phyloP scores from a whole-genome alignment of 257 asterid genomes.

The Scutellaria galericulata region DNA sequence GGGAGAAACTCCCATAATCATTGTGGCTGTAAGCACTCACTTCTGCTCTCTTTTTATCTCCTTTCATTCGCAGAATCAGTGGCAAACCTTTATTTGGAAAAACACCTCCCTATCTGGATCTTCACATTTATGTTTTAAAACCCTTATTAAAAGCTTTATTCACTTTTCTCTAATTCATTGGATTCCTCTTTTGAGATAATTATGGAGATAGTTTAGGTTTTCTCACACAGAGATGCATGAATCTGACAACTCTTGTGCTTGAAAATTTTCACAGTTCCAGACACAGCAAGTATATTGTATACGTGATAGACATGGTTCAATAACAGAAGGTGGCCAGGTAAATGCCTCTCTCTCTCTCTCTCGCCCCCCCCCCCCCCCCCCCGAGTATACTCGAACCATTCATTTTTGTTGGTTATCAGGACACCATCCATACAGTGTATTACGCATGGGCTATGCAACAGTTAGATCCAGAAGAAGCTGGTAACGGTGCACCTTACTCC shows the following conservation, averaged over 20 bases:
- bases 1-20: conserved; percentile 93
- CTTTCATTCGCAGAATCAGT: too few relatives aligned
- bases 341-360: not conserved
- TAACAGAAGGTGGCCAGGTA: conserved; percentile 96
- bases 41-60: not conserved
- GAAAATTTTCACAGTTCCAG: conserved; percentile 69
- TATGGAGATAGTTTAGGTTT: not conserved
- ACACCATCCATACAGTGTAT: conserved; percentile 86
- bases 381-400: too few relatives aligned
- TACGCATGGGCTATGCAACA: conserved; percentile 99
- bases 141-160: too few relatives aligned
- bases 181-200: too few relatives aligned
- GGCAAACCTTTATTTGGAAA: too few relatives aligned
- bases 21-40: conserved; percentile 60
- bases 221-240: not conserved
- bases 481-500: conserved; percentile 68
- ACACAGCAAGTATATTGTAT: conserved; percentile 92
- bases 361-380: not conserved
- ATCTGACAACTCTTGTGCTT: conserved; percentile 30
- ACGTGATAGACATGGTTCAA: conserved; percentile 76
- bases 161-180: too few relatives aligned
- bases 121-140: too few relatives aligned
- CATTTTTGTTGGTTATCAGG: conserved; percentile 49
- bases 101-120: too few relatives aligned
- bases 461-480: conserved; percentile 76